These are phyloP conservation scores for Populus trichocarpa DNA, from an alignment of 441 rosid species.

Conservation along the genomic window DNA sequence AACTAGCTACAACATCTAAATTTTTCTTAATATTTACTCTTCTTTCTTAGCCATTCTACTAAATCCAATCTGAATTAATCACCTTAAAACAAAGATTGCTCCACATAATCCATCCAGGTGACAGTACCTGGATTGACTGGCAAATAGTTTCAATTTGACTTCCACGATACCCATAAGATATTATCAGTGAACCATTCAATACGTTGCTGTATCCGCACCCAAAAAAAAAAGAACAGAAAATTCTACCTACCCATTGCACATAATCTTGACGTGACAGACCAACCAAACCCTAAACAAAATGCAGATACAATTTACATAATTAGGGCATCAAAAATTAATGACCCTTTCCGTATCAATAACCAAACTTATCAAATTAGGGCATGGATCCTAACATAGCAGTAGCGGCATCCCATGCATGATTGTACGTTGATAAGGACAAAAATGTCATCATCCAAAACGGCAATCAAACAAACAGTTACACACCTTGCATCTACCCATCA, in stretches of 20 bases:
- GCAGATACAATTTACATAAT: neutral
- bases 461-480: neutral
- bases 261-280: neutral
- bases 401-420: neutral
- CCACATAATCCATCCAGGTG: neutral
- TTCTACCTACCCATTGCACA: neutral
- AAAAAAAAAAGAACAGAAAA: too few species aligned
- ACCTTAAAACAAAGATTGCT: neutral
- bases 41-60: neutral
- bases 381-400: neutral
- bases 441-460: neutral
- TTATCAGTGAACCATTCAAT: neutral
- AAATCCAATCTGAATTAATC: neutral
- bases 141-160: neutral
- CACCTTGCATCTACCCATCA: neutral
- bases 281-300: neutral
- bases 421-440: neutral
- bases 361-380: neutral
- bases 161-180: neutral
- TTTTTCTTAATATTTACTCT: neutral
- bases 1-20: too few species aligned
- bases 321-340: neutral
- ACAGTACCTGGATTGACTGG: neutral
- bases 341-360: neutral
- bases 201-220: neutral